Base-by-base conservation (phyloP, 2,329 filamentous ascomycete species). In the Neonectria neomacrospora region DNA sequence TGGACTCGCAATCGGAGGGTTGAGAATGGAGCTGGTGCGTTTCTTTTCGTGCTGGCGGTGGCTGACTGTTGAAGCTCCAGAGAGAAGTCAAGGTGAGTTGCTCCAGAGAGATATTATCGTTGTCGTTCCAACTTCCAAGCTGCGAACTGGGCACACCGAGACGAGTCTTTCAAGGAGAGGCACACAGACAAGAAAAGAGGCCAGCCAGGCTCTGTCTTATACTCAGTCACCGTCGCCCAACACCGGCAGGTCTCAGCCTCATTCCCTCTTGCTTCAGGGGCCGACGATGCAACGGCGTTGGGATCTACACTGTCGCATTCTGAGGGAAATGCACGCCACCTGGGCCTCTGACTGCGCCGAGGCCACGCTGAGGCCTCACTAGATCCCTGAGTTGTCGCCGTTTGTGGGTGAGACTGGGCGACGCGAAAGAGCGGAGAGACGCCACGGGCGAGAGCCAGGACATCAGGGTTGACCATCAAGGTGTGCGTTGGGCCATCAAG, bases 381-480 rank as follows among this genome's bases (percentile, higher is more conserved):
- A 26, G 45, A 47, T 47, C 48, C 3, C 37, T 20, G n/a, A 41
- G 16, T 41, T 20, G 14, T 53, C 26, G 32, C n/a, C 23, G 30
- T 45, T 51, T 58, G 44, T 52, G 62, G 16, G 12, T 16, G 32
- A 42, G 47, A 42, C 47, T 57, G 59, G 28, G 22, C 14, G 32
- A 54, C 48, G 14, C 34, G 1, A 32, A 20, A 20, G 47, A 30
- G 26, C 45, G 45, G 26, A 48, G 23, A 28, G 26, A 22, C 45
- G 23, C 45, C 23, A 48, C n/a, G 23, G 34, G 22, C 41, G 30
- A 14, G 14, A 37, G 20, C 14, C 48, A 57, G 69, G 69, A 66
- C 71, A 73, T 72, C 71, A 71, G 54, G 71, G 71, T 73, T 72
- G 64, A 12, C 71, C 71, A 73, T 73, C 71, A 71, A 66, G n/a